Conservation (phyloP, 116 monocot genomes). For the Zostera marina region DNA sequence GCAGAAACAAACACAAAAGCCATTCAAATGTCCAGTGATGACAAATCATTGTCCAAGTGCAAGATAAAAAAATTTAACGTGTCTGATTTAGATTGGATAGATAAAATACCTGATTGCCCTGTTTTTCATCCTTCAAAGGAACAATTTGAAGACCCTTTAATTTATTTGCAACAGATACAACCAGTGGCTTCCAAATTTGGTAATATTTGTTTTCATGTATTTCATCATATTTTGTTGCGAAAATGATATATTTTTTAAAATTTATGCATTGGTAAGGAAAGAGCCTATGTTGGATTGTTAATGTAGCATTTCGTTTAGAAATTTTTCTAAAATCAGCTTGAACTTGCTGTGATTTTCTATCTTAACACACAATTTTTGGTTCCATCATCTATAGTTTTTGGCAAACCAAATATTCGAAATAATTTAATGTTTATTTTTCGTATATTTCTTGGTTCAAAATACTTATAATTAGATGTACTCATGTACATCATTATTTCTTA, state of each 20-base stretch:
- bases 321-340: no score
- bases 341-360: no score
- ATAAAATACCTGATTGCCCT: constrained; percentile 84
- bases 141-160: constrained; percentile 81
- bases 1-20: not conserved
- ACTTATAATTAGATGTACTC: not conserved
- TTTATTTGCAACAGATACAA: constrained; percentile 63
- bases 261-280: no score
- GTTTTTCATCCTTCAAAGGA: constrained; percentile 71
- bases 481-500: not conserved
- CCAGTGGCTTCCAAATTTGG: constrained; percentile 81
- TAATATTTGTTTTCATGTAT: constrained; percentile 11
- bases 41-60: constrained; percentile 32
- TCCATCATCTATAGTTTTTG: no score
- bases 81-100: constrained; percentile 77
- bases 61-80: constrained; percentile 47
- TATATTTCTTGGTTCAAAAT: no score
- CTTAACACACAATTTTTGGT: no score
- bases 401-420: no score
- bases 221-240: not conserved
- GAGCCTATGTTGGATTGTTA: no score
- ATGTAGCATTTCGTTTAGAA: no score
- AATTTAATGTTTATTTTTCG: no score
- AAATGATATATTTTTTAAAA: not conserved
- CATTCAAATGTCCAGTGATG: constrained; percentile 6